phyloP scores from a whole-genome alignment of 768 basidiomycete species.

The Kwoniella shandongensis region DNA sequence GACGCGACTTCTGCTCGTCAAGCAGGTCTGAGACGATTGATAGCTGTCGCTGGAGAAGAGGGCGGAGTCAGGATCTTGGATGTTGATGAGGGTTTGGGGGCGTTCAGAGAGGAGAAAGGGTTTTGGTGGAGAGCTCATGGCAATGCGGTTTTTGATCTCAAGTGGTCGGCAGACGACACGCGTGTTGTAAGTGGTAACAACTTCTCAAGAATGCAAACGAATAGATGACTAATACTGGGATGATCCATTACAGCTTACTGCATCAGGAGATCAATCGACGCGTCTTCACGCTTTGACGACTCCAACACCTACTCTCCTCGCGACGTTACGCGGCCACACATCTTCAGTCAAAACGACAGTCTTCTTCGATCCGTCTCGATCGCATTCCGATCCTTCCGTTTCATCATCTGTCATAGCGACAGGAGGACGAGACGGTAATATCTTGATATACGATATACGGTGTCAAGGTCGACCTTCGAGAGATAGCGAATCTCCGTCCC shows the following conservation, averaged over 20 bases:
- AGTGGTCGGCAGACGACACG: conserved; percentile 47
- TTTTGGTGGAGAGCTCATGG: conserved; percentile 48
- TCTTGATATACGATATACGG: conserved; percentile 49
- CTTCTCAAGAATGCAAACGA: conserved; percentile 3
- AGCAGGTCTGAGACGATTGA: conserved; percentile 25
- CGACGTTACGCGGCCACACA: conserved; percentile 46
- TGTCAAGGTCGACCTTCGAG: conserved; percentile 21
- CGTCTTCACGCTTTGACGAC: conserved; percentile 35
- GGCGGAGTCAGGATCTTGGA: conserved; percentile 43
- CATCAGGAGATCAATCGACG: conserved; percentile 46
- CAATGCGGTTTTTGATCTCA: conserved; percentile 51
- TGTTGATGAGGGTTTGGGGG: conserved; percentile 38
- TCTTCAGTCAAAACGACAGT: conserved; percentile 45
- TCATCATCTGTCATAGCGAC: conserved; percentile 38
- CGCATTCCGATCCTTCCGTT: conserved; percentile 15
- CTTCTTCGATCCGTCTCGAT: conserved; percentile 46
- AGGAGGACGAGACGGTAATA: conserved; percentile 50
- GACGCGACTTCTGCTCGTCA: conserved; percentile 21
- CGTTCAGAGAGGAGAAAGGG: conserved; percentile 39
- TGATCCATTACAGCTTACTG: conserved; percentile 35
- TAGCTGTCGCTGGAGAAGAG: conserved; percentile 46
- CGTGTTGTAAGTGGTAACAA: conserved; percentile 39
- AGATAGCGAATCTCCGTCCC: conserved; percentile 2
- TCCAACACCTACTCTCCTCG: conserved; percentile 32
- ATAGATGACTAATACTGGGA: neutral